A percentile compares a stretch with the other conserved stretches of the same genome.
Evolutionary conservation across 352 stramenopile species (phyloP).

Genomic region (Pythium biforme): DNA sequence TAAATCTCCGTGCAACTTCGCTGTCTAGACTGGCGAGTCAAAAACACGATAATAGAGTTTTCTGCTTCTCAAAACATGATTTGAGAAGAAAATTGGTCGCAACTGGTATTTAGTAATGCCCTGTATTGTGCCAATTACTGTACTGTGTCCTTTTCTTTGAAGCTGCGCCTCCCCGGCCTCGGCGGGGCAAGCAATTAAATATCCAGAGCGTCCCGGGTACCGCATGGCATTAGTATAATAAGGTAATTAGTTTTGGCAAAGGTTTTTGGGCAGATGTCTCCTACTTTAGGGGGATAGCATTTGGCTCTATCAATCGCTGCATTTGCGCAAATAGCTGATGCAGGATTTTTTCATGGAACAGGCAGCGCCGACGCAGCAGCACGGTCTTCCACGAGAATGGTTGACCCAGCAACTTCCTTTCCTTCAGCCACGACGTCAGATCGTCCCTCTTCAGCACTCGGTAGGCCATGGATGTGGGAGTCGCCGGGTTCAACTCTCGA

Average conservation of each 20-base stretch:
- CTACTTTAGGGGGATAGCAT: constrained; percentile 8
- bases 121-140: too few relatives aligned
- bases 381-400: constrained; percentile 21
- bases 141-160: background rate
- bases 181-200: constrained; percentile 1
- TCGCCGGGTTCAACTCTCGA: constrained; percentile 27
- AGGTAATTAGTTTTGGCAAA: too few relatives aligned
- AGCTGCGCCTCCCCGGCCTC: background rate
- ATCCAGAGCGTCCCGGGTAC: too few relatives aligned
- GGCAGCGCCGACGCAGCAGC: constrained; percentile 8
- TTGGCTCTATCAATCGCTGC: constrained; percentile 14
- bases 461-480: constrained; percentile 36
- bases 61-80: background rate
- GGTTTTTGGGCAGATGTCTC: too few relatives aligned
- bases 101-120: background rate
- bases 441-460: constrained; percentile 32
- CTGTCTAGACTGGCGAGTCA: background rate
- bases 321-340: constrained; percentile 26
- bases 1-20: too few relatives aligned
- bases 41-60: background rate
- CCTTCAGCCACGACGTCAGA: constrained; percentile 28
- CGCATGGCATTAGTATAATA: too few relatives aligned
- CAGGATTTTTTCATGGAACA: constrained; percentile 29
- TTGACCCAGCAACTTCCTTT: constrained; percentile 9
- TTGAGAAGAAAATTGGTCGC: background rate